phyloP scores from a whole-genome alignment of 2,329 filamentous ascomycete species.

The Cadophora gregata region DNA sequence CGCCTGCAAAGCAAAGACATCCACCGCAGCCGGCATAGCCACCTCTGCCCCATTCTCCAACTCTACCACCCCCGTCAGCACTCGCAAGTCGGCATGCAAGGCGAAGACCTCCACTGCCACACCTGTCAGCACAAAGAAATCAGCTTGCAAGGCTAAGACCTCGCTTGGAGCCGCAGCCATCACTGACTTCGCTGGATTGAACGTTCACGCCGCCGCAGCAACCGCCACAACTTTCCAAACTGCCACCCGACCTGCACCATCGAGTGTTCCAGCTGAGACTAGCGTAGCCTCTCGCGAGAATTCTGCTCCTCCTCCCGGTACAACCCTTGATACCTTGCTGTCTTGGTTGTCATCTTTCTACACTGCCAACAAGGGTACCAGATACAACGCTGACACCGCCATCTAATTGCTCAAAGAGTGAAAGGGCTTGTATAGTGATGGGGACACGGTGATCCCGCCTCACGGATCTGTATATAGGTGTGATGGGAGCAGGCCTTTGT shows the following conservation, averaged over 20 bases:
- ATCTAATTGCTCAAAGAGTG: background rate
- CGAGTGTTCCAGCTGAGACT: background rate
- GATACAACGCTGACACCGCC: background rate
- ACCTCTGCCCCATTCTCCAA: conserved; percentile 15
- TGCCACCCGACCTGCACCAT: background rate
- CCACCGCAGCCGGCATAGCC: background rate
- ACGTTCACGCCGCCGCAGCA: conserved; percentile 6
- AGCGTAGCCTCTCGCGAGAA: conserved; percentile 4
- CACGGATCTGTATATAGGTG: background rate
- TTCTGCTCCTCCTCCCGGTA: background rate
- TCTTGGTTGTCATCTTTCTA: conserved; percentile 15
- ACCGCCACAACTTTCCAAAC: conserved; percentile 7
- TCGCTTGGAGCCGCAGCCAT: conserved; percentile 10
- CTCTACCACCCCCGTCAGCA: conserved; percentile 8
- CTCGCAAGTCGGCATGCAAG: conserved; percentile 16
- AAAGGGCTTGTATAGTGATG: too few species aligned
- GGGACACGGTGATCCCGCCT: background rate
- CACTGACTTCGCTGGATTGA: background rate
- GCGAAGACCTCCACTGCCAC: conserved; percentile 3
- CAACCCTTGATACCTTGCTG: conserved; percentile 12
- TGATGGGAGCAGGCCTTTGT: background rate
- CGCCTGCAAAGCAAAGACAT: conserved; percentile 11
- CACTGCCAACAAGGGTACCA: conserved; percentile 3
- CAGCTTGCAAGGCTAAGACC: conserved; percentile 1
- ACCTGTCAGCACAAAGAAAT: background rate